phyloP scores from a whole-genome alignment of 495 filamentous ascomycete genomes.

The Aspergillus kassunensis region DNA sequence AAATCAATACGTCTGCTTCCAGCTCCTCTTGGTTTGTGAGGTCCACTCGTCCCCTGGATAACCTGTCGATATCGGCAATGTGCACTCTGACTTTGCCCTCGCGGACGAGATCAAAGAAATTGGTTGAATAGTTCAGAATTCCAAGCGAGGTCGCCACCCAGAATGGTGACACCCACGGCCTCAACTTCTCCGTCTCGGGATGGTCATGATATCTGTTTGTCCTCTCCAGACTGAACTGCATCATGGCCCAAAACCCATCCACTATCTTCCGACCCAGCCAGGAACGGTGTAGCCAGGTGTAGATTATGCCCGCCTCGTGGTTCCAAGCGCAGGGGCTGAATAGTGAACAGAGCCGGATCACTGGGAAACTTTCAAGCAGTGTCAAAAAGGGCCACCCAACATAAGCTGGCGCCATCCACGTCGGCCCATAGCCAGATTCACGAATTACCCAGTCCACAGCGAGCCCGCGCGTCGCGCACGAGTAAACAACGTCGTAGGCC shows the following conservation, averaged over 20 bases:
- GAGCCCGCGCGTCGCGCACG: constrained; percentile 52
- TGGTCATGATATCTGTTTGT: no score
- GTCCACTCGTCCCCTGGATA: not conserved
- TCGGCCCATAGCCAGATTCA: constrained; percentile 65
- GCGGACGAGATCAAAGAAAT: constrained; percentile 58
- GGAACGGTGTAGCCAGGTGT: constrained; percentile 59
- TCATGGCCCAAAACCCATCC: constrained; percentile 59
- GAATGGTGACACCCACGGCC: no score
- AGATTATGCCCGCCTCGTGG: constrained; percentile 44
- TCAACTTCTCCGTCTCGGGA: not conserved
- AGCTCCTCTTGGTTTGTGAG: not conserved
- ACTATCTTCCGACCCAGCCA: constrained; percentile 61
- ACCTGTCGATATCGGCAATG: constrained; percentile 49
- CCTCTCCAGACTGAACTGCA: no score
- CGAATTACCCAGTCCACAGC: constrained; percentile 70
- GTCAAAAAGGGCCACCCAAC: constrained; percentile 56
- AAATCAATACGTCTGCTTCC: not conserved
- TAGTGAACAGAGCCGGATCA: constrained; percentile 57
- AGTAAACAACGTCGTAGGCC: constrained; percentile 60
- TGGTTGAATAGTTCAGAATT: constrained; percentile 65
- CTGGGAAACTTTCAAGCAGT: constrained; percentile 58
- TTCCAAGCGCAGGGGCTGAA: constrained; percentile 60
- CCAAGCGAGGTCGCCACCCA: no score
- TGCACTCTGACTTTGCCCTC: constrained; percentile 58
- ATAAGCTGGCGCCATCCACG: constrained; percentile 61